These are phyloP conservation scores for Penicillium crystallinum DNA, from an alignment of 495 filamentous ascomycete species.

Conservation along the genomic window DNA sequence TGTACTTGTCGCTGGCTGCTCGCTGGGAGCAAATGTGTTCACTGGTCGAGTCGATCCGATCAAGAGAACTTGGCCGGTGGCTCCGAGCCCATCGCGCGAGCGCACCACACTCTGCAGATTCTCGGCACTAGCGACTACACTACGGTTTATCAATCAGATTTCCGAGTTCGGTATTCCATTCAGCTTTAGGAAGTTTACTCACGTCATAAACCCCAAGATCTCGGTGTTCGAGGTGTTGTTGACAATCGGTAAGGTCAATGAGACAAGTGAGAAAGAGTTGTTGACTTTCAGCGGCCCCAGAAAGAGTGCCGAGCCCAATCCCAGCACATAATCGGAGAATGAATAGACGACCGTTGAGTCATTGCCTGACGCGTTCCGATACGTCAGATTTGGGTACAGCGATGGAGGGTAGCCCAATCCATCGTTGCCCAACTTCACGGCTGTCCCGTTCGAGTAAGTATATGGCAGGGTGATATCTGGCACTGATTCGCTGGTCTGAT, in stretches of 20 bases:
- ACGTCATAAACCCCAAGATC: constrained; percentile 65
- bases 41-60: constrained; percentile 57
- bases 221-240: constrained; percentile 52
- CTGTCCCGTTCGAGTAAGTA: constrained; percentile 48
- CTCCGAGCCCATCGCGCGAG: constrained; percentile 62
- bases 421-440: constrained; percentile 53
- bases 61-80: constrained; percentile 61
- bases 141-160: constrained; percentile 20
- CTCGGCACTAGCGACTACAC: constrained; percentile 58
- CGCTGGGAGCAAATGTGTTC: constrained; percentile 54
- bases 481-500: constrained; percentile 47
- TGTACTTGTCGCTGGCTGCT: constrained; percentile 21
- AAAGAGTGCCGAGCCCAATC: constrained; percentile 49
- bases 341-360: constrained; percentile 33
- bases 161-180: not conserved
- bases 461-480: constrained; percentile 54
- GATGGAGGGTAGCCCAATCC: constrained; percentile 57
- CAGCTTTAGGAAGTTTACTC: not conserved
- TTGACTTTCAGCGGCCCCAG: constrained; percentile 68
- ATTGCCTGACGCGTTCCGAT: constrained; percentile 33
- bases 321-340: constrained; percentile 44
- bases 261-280: constrained; percentile 66
- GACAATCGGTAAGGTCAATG: constrained; percentile 69
- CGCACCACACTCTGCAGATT: constrained; percentile 53
- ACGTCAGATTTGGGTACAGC: constrained; percentile 73